Base-by-base conservation (phyloP, 2,329 filamentous ascomycete species). In the Juglanconis sp. region DNA sequence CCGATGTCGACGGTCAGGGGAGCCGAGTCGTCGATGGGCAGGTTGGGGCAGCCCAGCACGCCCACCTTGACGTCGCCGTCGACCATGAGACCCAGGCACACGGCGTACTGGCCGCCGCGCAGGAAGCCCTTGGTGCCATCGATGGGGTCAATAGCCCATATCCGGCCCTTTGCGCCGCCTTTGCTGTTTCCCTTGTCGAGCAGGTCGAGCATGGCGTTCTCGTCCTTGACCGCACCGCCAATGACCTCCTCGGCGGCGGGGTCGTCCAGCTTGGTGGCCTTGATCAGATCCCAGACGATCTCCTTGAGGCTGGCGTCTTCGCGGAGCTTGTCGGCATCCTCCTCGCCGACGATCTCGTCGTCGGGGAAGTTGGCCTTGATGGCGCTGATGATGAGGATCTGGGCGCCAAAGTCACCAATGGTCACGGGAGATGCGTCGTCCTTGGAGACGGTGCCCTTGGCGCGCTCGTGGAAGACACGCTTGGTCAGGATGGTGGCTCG, bases 121-220 rank as follows among this genome's bases (percentile, higher is more conserved):
- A 99, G 81, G 79, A 99, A 99, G 35, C 95, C 96, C 79, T 97
- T 96, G 57, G 95, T 99, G 66, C 95, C 95, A 75, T 99, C 95
- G 64, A 99, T 97, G 62, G 95, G 95, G 75, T 99, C 95, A 60
- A 99, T 87, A 46, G 94, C 91, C 95, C 95, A 99, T 74, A 98
- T 91, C 66, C 95, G 83, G 64, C 92, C 92, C 65, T 79, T 82
- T 63, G 77, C 74, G 34, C 92, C 92, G 62, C 92, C 92, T 60
- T 83, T 76, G 75, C 87, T 91, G 71, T 84, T 84, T 47, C 88
- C 88, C 63, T 76, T 74, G 76, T 91, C 88, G 66, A 91, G 87
- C 44, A 87, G 57, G 47, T 62, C 60, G 63, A 90, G 73, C 87
- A 90, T 87, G 44, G 81, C 78, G 60, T 91, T 87, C 53, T 83